Evolutionary conservation across 2,329 filamentous ascomycete species (phyloP).

Genomic region (Bipolaris sorokiniana): DNA sequence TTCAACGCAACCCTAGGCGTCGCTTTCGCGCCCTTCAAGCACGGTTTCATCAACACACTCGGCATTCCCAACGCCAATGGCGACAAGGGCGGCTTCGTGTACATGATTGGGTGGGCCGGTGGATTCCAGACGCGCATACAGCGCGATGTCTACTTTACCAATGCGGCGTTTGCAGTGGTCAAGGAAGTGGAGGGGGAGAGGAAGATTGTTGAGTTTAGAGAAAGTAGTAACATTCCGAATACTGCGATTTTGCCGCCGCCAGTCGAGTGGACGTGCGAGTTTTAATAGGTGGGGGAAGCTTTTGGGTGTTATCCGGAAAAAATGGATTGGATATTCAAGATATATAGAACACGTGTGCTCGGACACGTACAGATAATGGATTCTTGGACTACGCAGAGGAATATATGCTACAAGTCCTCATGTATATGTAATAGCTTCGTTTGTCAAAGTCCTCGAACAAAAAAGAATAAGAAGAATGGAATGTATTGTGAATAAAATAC

Average conservation of each 20-base stretch:
- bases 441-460: too few species aligned
- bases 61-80: constrained; percentile 39
- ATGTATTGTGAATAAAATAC: too few species aligned
- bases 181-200: constrained; percentile 31
- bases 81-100: constrained; percentile 43
- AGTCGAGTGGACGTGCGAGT: constrained; percentile 30
- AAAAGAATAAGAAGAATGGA: too few species aligned
- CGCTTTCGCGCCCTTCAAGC: constrained; percentile 37
- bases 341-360: too few species aligned
- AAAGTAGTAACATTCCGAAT: constrained; percentile 43
- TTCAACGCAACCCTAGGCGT: constrained; percentile 38
- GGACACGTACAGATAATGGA: too few species aligned
- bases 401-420: too few species aligned
- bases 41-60: constrained; percentile 37
- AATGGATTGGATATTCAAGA: too few species aligned
- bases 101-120: constrained; percentile 43
- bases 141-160: constrained; percentile 37
- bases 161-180: constrained; percentile 41
- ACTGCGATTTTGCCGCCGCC: constrained; percentile 30
- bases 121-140: constrained; percentile 30
- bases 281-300: too few species aligned
- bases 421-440: too few species aligned
- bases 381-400: too few species aligned
- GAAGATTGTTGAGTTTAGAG: constrained; percentile 42
- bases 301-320: too few species aligned